Conservation (phyloP, 768 basidiomycete genomes). For the Crepidotus variabilis region DNA sequence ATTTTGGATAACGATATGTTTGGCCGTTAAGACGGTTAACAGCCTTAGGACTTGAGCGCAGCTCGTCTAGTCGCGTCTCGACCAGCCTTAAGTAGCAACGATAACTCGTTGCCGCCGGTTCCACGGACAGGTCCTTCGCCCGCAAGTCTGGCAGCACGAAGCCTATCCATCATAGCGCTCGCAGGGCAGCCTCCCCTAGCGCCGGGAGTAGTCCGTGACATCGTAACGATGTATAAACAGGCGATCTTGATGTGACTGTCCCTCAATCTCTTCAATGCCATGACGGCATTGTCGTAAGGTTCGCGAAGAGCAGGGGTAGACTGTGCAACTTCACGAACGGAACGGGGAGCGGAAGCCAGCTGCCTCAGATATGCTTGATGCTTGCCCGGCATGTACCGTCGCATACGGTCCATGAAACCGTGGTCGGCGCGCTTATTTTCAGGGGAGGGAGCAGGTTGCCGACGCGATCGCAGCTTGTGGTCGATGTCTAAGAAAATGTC, state of each 20-base stretch:
- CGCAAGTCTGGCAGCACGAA: conserved; percentile 35
- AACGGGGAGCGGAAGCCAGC: conserved; percentile 55
- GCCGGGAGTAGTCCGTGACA: conserved; percentile 60
- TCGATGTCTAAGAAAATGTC: conserved; percentile 89
- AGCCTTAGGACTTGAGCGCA: conserved; percentile 34
- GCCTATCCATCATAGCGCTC: conserved; percentile 49
- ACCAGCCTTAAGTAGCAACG: conserved; percentile 80
- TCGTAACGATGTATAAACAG: conserved; percentile 81
- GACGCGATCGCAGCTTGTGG: conserved; percentile 71
- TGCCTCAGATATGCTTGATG: conserved; percentile 82
- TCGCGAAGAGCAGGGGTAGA: conserved; percentile 56
- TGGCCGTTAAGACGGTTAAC: conserved; percentile 1
- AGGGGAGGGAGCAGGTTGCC: conserved; percentile 64
- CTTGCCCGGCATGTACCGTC: conserved; percentile 90
- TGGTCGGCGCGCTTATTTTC: conserved; percentile 62
- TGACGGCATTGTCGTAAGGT: conserved; percentile 77
- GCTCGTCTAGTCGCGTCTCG: conserved; percentile 81
- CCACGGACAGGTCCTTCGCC: conserved; percentile 62
- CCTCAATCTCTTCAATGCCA: conserved; percentile 76
- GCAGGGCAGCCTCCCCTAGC: conserved; percentile 47
- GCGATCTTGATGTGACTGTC: conserved; percentile 90
- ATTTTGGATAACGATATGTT: conserved; percentile 9
- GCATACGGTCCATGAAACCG: conserved; percentile 91
- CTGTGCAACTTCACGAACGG: conserved; percentile 60
- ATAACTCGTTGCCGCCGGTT: conserved; percentile 87